Conservation (phyloP, 2,329 filamentous ascomycete species). For the Tolypocladium tundrense region DNA sequence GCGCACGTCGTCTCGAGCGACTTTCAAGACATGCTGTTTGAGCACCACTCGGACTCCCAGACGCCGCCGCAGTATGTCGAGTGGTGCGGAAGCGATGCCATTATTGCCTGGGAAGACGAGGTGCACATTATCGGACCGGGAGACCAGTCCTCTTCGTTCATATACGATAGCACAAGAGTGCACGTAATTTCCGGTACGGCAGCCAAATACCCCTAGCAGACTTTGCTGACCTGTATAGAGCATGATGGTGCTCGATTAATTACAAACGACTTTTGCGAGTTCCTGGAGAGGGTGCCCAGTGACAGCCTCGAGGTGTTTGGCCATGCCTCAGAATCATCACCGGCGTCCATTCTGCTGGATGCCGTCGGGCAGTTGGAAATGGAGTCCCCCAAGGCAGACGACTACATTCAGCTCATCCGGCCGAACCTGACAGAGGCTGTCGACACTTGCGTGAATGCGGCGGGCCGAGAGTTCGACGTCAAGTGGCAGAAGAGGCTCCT, state of each 20-base stretch:
- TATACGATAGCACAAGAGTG: slow-evolving; percentile 81
- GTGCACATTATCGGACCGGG: slow-evolving; percentile 86
- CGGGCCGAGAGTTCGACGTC: slow-evolving; percentile 80
- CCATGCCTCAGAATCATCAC: slow-evolving; percentile 76
- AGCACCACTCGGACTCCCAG: slow-evolving; percentile 80
- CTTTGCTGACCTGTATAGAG: slow-evolving; percentile 26
- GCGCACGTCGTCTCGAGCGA: slow-evolving; percentile 92
- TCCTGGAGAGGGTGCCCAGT: slow-evolving; percentile 84
- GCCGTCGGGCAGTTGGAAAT: slow-evolving; percentile 84
- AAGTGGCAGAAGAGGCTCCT: slow-evolving; percentile 93
- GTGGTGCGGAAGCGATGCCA: slow-evolving; percentile 94
- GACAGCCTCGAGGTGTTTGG: slow-evolving; percentile 84
- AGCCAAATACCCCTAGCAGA: not conserved
- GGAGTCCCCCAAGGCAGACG: slow-evolving; percentile 93
- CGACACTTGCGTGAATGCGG: slow-evolving; percentile 85
- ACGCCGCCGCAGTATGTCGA: slow-evolving; percentile 80
- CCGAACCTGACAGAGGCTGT: slow-evolving; percentile 84
- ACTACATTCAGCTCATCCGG: slow-evolving; percentile 91
- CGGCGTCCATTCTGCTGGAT: slow-evolving; percentile 86
- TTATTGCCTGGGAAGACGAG: slow-evolving; percentile 96
- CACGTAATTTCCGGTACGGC: slow-evolving; percentile 71
- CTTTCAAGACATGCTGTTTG: slow-evolving; percentile 84
- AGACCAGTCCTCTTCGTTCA: slow-evolving; percentile 65
- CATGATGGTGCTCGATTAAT: slow-evolving; percentile 81
- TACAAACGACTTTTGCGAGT: slow-evolving; percentile 92